Evolutionary conservation across 2,329 filamentous ascomycete genomes (phyloP), one percentile per base, ranked within the genome.

Genomic region (Elsinoe australis): DNA sequence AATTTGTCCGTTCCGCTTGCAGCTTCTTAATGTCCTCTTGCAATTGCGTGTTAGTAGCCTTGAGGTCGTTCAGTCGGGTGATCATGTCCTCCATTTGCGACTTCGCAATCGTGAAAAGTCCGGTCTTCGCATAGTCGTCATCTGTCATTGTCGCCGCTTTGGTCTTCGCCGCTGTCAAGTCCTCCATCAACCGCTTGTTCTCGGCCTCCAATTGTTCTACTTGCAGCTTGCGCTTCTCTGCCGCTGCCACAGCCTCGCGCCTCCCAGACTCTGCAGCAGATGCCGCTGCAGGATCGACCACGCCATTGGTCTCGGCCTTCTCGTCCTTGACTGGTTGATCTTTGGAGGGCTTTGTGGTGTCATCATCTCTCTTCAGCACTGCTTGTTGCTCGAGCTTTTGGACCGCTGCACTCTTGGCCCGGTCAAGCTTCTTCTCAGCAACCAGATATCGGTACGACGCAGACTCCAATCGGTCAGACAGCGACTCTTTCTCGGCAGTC

Each of bases 321-420:
- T 76, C 73, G 49, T 68, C 71, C 38, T 65, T 67, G 21, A 72
- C 69, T 2, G 73, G 62, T 4, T 57, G 65, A 61, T 59, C 39
- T 42, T 54, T 48, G 42, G 39, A 26, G 12, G 55, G 36, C 41
- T 60, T 63, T 24, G 53, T 48, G 32, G 55, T 61, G 26, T 68
- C 67, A 22, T 67, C 68, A 53, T 69, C 73, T 10, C 77, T 79
- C 50, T 83, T 83, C 51, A 85, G 76, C 45, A 89, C 78, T 24
- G 89, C 88, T 67, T 95, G 87, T 59, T 87, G 85, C 64, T 96
- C 92, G 51, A 98, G 68, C 63, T 94, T 95, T 53, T 89, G 85
- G 1, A 95, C 88, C 50, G 94, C 88, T 12, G 81, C 71, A 61
- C 92, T 98, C 66, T 87, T 90, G 18, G 84, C 79, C 34, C 92